Base-by-base conservation (phyloP, 225 moss, liverwort and hornwort species). In the Marchantia paleacea region DNA sequence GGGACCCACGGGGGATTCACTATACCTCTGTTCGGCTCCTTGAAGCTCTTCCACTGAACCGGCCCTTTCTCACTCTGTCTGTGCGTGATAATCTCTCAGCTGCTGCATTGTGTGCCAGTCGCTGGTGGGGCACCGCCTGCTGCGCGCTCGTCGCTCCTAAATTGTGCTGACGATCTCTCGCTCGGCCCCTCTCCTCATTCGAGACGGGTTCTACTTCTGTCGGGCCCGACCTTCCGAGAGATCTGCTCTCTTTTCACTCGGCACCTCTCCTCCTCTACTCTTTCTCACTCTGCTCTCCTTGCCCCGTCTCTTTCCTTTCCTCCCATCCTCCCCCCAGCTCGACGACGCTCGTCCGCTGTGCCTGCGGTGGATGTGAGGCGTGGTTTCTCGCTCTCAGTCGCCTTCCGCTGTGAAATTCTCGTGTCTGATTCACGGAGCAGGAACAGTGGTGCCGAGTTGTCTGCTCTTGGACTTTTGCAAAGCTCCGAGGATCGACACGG, bases 361-460 rank as follows among this genome's bases (percentile, higher is more conserved):
- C 25, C 0, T 25, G 63, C 63, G 63, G 63, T 63, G 63, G 63
- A 63, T 25, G 24, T 63, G 25, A 63, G 63, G 24, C 24, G 63
- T 63, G 63, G 61, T 0, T 22, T 18, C 18, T 61, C 61, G 61
- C 61, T 3, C n/a, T 63, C 63, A 8, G 63, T 63, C 24, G 7
- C 6, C 63, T 63, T 24, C 0, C 25, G 63, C 63, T n/a, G 24
- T 8, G 63, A 22, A 63, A 63, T 63, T 15, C 25, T 63, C 1
- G n/a, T 58, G 16, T 58, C 58, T 58, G 58, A 20, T 39, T 39
- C 39, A 0, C 58, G 58, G 58, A 18, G 8, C n/a, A 63, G 10
- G 18, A 63, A 63, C 63, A 63, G 63, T 63, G 63, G n/a, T 63
- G 63, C 63, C 39, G 25, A 63, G 63, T 63, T 63, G 22, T n/a